Percentiles rank a stretch among this genome's conserved stretches.
Conservation (phyloP, 177 flowering plant species). For the Telopea speciosissima region DNA sequence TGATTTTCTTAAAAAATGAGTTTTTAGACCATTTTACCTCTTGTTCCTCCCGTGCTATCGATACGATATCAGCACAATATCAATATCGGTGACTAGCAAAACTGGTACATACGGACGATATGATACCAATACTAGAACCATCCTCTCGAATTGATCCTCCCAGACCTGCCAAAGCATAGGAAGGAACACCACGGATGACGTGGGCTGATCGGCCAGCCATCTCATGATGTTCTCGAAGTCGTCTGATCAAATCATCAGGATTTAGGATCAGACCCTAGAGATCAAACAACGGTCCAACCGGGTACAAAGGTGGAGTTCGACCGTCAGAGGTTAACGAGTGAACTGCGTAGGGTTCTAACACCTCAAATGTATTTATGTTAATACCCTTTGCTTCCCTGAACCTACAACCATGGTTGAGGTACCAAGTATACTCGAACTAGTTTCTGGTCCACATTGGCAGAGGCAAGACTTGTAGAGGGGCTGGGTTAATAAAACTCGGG, state of each 20-base stretch:
- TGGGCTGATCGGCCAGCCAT: slow-evolving; percentile 12
- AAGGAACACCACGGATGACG: slow-evolving; percentile 10
- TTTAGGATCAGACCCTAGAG: background rate
- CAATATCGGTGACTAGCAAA: no score
- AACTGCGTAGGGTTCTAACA: slow-evolving; percentile 1
- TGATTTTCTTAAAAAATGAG: no score
- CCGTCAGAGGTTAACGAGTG: background rate
- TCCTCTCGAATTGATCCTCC: background rate
- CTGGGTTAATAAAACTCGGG: slow-evolving; percentile 18
- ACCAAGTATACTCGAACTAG: slow-evolving; percentile 2
- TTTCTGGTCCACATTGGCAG: background rate
- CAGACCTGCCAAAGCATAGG: slow-evolving; percentile 14
- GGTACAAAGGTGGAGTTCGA: slow-evolving; percentile 6
- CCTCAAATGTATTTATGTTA: slow-evolving; percentile 6
- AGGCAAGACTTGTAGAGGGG: slow-evolving; percentile 25
- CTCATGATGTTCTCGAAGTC: background rate
- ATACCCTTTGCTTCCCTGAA: slow-evolving; percentile 1
- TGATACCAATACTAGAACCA: no score
- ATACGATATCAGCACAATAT: no score
- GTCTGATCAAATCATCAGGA: background rate
- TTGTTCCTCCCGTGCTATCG: no score
- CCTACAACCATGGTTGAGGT: background rate
- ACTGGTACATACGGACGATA: no score
- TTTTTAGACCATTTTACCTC: no score
- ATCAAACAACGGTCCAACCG: slow-evolving; percentile 8